A percentile compares a stretch with the other conserved stretches of the same genome.
Conservation (phyloP, 257 asterid species). For the Penstemon davidsonii region DNA sequence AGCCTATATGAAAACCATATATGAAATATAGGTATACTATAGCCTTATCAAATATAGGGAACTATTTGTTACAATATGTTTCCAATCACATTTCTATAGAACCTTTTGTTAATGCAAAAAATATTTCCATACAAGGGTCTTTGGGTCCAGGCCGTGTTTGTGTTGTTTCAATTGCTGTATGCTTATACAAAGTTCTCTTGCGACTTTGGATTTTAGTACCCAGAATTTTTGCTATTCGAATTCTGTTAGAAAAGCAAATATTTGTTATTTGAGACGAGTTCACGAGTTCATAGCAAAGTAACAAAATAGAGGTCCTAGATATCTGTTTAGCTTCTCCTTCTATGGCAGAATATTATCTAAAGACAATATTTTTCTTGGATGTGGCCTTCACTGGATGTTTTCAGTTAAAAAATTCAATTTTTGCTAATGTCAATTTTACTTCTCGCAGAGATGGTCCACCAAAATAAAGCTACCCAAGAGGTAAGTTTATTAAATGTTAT, state of each 20-base stretch:
- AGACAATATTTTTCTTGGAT: constrained; percentile 7
- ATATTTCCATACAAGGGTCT: not conserved
- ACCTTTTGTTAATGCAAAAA: not conserved
- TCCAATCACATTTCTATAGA: not conserved
- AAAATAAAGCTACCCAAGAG: constrained; percentile 50
- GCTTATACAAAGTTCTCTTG: not conserved
- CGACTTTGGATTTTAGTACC: not conserved
- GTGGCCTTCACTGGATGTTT: constrained; percentile 16
- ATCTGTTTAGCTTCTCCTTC: not conserved
- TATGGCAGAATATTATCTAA: not conserved
- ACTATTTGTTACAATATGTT: not conserved
- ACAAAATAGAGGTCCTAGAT: not conserved
- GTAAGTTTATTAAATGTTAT: constrained; percentile 34
- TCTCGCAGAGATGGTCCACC: constrained; percentile 60
- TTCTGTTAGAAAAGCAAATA: not conserved
- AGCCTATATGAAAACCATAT: not conserved
- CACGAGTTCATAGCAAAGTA: constrained; percentile 4
- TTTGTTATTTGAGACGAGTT: not conserved
- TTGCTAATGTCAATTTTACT: constrained; percentile 38
- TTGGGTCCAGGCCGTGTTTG: not conserved
- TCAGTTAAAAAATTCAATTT: constrained; percentile 9
- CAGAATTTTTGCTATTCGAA: not conserved
- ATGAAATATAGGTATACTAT: not conserved
- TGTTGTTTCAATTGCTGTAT: not conserved
- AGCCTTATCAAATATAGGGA: constrained; percentile 5